These are phyloP conservation scores for Glycyrrhiza uralensis DNA, from an alignment of 306 rosid genomes.

Conservation along the genomic window DNA sequence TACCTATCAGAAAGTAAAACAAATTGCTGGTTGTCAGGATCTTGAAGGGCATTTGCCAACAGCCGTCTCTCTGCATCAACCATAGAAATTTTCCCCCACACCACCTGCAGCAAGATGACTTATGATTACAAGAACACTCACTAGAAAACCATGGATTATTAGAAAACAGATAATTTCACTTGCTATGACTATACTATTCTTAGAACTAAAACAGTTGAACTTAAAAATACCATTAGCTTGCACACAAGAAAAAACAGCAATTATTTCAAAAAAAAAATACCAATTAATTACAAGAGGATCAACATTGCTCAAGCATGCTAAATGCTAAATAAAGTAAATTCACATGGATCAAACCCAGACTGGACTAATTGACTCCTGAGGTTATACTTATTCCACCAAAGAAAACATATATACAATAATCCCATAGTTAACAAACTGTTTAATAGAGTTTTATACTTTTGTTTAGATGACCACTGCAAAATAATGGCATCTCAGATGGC, in stretches of 20 bases:
- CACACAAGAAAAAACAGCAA: not conserved
- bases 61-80: conserved; percentile 96
- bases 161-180: conserved; percentile 18
- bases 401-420: not conserved
- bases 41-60: conserved; percentile 83
- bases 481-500: not conserved
- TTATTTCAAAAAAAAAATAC: not conserved
- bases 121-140: conserved; percentile 23
- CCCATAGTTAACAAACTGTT: not conserved
- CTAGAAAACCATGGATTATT: not conserved
- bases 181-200: conserved; percentile 3
- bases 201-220: not conserved
- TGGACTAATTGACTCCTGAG: not conserved
- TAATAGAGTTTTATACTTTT: not conserved
- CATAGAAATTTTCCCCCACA: conserved; percentile 99
- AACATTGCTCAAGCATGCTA: not conserved
- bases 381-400: not conserved
- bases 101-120: conserved; percentile 61
- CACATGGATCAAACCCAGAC: not conserved
- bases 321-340: not conserved
- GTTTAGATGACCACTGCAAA: conserved; percentile 13
- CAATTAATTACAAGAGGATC: not conserved
- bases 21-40: conserved; percentile 88
- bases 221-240: not conserved
- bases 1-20: conserved; percentile 97